Percentiles rank a stretch among this genome's conserved stretches.
These are phyloP conservation scores for Fusarium poae DNA, from an alignment of 2,329 filamentous ascomycete genomes.

Conservation along the genomic window DNA sequence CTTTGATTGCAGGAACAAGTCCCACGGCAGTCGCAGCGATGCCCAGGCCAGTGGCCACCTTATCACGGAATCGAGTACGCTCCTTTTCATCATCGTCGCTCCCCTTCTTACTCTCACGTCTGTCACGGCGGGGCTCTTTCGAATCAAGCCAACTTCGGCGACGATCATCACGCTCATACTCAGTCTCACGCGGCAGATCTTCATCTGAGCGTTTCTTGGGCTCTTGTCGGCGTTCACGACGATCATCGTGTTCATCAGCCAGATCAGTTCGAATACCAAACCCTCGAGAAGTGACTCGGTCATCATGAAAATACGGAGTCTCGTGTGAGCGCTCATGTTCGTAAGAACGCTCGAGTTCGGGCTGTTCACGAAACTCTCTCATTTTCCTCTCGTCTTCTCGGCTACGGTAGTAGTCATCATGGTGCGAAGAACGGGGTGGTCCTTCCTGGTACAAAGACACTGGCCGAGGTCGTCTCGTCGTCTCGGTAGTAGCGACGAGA, in stretches of 20 bases:
- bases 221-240: conserved; percentile 56
- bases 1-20: conserved; percentile 55
- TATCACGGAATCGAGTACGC: conserved; percentile 62
- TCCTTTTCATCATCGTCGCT: conserved; percentile 57
- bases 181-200: conserved; percentile 47
- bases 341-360: conserved; percentile 52
- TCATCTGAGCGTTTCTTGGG: conserved; percentile 52
- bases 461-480: conserved; percentile 56
- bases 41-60: conserved; percentile 62
- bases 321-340: conserved; percentile 48
- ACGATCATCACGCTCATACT: conserved; percentile 50
- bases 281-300: conserved; percentile 61
- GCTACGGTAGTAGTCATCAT: conserved; percentile 63
- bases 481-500: conserved; percentile 37
- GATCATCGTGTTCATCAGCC: conserved; percentile 57
- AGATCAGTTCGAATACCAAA: conserved; percentile 65
- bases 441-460: conserved; percentile 68
- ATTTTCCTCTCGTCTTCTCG: conserved; percentile 63
- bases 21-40: conserved; percentile 64
- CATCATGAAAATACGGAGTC: conserved; percentile 59
- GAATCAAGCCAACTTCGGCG: conserved; percentile 46
- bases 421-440: conserved; percentile 57
- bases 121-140: conserved; percentile 50
- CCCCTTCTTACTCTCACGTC: conserved; percentile 49
- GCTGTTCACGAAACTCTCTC: conserved; percentile 58